phyloP scores from a whole-genome alignment of 495 filamentous ascomycete genomes.

The Penicillium bovifimosum region DNA sequence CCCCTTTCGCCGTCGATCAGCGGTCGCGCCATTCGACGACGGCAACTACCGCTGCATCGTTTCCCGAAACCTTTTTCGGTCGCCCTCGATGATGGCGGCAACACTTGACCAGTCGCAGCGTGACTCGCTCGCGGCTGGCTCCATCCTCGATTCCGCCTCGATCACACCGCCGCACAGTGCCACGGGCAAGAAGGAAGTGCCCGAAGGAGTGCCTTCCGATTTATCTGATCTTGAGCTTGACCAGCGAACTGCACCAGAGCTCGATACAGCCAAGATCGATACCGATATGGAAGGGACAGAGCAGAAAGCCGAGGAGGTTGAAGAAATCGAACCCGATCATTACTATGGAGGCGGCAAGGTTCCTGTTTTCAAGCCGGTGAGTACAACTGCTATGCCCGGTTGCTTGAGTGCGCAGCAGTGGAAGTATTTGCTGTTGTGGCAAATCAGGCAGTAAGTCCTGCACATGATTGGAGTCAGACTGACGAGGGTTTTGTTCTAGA shows the following conservation, averaged over 20 bases:
- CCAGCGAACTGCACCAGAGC: constrained; percentile 22
- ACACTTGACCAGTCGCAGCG: constrained; percentile 29
- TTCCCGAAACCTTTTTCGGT: constrained; percentile 6
- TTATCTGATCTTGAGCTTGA: constrained; percentile 46
- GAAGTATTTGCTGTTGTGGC: neutral
- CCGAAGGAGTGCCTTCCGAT: constrained; percentile 40
- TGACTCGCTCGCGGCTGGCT: constrained; percentile 22
- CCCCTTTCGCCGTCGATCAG: constrained; percentile 43
- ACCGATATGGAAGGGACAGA: constrained; percentile 36
- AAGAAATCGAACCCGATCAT: constrained; percentile 77
- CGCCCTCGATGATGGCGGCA: constrained; percentile 30
- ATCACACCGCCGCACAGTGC: constrained; percentile 45
- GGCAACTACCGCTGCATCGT: constrained; percentile 22
- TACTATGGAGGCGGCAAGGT: constrained; percentile 81
- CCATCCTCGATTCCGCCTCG: constrained; percentile 32
- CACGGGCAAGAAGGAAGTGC: constrained; percentile 40
- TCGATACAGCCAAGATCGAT: constrained; percentile 21
- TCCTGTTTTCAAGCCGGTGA: constrained; percentile 87
- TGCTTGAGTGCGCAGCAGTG: neutral
- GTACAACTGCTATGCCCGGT: constrained; percentile 25
- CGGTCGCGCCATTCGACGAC: constrained; percentile 45
- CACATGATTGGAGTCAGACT: constrained; percentile 8
- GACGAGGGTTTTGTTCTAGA: constrained; percentile 35
- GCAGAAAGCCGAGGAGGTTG: constrained; percentile 30
- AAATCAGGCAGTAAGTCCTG: neutral